A percentile compares a stretch with the other conserved stretches of the same genome.
These are phyloP conservation scores for Artemisia argyi DNA, from an alignment of 129 eudicot species.

Conservation along the genomic window DNA sequence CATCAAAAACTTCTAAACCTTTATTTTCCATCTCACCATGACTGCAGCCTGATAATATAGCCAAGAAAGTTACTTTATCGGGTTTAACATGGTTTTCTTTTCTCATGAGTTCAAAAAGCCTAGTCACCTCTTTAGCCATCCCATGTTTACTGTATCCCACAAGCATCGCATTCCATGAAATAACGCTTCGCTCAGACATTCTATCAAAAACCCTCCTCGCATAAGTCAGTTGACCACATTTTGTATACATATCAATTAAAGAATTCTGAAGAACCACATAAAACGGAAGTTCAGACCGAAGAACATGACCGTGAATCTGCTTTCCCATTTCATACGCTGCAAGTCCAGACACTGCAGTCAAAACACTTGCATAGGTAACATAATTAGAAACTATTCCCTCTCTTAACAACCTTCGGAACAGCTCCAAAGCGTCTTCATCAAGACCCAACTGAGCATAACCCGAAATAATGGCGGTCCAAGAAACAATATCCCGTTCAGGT, in stretches of 20 bases:
- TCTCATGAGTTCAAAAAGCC: slow-evolving; percentile 63
- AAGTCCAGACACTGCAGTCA: slow-evolving; percentile 86
- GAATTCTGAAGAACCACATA: slow-evolving; percentile 73
- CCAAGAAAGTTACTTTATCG: slow-evolving; percentile 66
- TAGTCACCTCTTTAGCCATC: slow-evolving; percentile 54
- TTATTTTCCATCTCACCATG: slow-evolving; percentile 75
- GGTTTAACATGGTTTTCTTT: slow-evolving; percentile 59
- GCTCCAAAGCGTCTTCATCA: slow-evolving; percentile 70
- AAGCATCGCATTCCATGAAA: slow-evolving; percentile 94
- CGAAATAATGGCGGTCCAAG: slow-evolving; percentile 90
- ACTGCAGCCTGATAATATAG: slow-evolving; percentile 90
- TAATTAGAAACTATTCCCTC: slow-evolving; percentile 71
- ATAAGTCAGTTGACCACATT: slow-evolving; percentile 80
- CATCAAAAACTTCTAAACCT: slow-evolving; percentile 74
- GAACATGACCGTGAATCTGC: slow-evolving; percentile 74
- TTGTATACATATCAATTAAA: slow-evolving; percentile 92
- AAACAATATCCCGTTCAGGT: slow-evolving; percentile 78
- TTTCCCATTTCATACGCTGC: slow-evolving; percentile 86
- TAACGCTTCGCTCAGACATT: slow-evolving; percentile 76
- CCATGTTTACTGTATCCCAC: slow-evolving; percentile 92
- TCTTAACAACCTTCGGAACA: slow-evolving; percentile 52
- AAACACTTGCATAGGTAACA: slow-evolving; percentile 80
- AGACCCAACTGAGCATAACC: slow-evolving; percentile 89
- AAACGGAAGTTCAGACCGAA: slow-evolving; percentile 56
- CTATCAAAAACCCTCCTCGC: slow-evolving; percentile 74